Evolutionary conservation across 768 basidiomycete species (phyloP).

Genomic region (Lactarius sp.): DNA sequence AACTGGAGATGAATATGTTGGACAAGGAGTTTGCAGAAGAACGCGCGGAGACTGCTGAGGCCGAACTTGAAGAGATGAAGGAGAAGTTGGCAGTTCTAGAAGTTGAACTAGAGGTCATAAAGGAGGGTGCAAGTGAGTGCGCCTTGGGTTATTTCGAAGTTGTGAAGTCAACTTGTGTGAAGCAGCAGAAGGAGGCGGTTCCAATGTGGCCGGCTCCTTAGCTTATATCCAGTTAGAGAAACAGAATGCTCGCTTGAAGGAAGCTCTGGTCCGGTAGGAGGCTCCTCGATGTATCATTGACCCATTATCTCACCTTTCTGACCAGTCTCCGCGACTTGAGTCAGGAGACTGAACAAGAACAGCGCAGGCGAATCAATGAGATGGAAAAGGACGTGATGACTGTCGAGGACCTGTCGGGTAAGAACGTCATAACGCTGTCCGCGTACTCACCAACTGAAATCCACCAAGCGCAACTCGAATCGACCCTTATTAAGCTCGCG

Average conservation of each 20-base stretch:
- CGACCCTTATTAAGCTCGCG: slow-evolving; percentile 69
- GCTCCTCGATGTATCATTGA: background rate
- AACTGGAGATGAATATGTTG: slow-evolving; percentile 90
- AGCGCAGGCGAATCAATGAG: slow-evolving; percentile 72
- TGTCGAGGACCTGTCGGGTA: slow-evolving; percentile 78
- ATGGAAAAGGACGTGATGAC: slow-evolving; percentile 84
- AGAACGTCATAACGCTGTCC: slow-evolving; percentile 6
- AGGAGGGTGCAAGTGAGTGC: slow-evolving; percentile 43
- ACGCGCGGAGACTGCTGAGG: slow-evolving; percentile 72
- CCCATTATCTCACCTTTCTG: slow-evolving; percentile 4
- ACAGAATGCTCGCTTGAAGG: slow-evolving; percentile 93
- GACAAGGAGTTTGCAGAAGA: slow-evolving; percentile 98
- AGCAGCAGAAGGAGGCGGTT: slow-evolving; percentile 31
- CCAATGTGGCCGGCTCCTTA: slow-evolving; percentile 50
- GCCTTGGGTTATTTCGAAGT: background rate
- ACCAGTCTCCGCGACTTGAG: slow-evolving; percentile 81
- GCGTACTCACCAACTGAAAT: slow-evolving; percentile 18
- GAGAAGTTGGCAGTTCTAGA: slow-evolving; percentile 76
- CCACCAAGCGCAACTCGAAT: slow-evolving; percentile 67
- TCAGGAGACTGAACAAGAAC: slow-evolving; percentile 82
- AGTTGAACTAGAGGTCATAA: slow-evolving; percentile 78
- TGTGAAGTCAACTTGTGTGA: slow-evolving; percentile 14
- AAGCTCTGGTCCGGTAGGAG: slow-evolving; percentile 77
- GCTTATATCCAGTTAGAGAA: slow-evolving; percentile 87
- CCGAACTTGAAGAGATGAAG: slow-evolving; percentile 70